Conservation (phyloP, 176 grass and related monocot genomes). For the Metroxylon sagu region DNA sequence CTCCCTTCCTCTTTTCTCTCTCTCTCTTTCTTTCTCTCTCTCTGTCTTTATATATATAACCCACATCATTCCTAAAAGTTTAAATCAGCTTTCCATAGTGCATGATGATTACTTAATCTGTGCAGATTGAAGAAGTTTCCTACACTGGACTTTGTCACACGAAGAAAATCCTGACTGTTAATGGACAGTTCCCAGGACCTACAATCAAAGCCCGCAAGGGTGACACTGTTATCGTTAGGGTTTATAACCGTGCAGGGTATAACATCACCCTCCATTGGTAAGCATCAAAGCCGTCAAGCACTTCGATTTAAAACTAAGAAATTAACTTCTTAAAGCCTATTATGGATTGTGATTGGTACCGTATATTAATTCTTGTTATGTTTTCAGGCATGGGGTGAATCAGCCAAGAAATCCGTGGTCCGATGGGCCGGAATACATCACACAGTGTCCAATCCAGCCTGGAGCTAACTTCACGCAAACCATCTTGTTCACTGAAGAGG, state of each 20-base stretch:
- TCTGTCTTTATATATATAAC: too few species aligned
- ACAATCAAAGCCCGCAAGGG: conserved; percentile 48
- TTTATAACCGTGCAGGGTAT: conserved; percentile 46
- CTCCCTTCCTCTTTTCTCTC: too few species aligned
- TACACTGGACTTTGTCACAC: conserved; percentile 44
- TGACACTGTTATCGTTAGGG: conserved; percentile 48
- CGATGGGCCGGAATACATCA: conserved; percentile 80
- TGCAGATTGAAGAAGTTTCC: conserved; percentile 42
- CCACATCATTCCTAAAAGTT: too few species aligned
- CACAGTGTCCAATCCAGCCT: conserved; percentile 54
- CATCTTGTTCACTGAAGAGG: conserved; percentile 13
- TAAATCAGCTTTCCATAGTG: too few species aligned
- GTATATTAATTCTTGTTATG: background rate
- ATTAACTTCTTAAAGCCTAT: background rate
- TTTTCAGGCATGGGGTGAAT: conserved; percentile 52
- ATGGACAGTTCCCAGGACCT: conserved; percentile 58
- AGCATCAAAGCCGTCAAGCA: background rate
- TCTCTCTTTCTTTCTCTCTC: too few species aligned
- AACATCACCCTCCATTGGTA: conserved; percentile 79
- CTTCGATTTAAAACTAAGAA: background rate
- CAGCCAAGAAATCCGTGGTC: conserved; percentile 49
- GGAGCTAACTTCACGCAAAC: conserved; percentile 23
- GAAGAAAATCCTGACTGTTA: conserved; percentile 57
- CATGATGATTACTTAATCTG: too few species aligned
- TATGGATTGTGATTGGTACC: background rate